Conservation (phyloP, 768 basidiomycete genomes). For the Kwoniella dejecticola region DNA sequence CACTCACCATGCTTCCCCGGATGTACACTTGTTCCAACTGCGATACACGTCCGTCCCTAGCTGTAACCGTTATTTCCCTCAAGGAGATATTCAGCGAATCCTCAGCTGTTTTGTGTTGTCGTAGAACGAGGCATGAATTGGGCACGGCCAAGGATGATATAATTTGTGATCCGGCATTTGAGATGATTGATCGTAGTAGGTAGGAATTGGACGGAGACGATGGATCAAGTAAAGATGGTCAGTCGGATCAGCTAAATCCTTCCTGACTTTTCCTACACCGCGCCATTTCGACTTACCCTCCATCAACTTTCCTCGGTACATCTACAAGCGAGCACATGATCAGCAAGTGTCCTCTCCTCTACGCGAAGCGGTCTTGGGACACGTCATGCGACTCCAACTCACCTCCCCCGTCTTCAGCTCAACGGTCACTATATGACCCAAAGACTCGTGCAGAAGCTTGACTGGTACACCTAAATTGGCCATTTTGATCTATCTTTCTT, state of each 20-base stretch:
- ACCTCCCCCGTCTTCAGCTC: conserved; percentile 94
- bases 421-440: conserved; percentile 96
- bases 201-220: too few relatives aligned
- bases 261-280: too few relatives aligned
- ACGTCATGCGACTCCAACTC: conserved; percentile 20
- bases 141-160: too few relatives aligned
- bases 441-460: conserved; percentile 92
- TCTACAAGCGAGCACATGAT: conserved; percentile 30
- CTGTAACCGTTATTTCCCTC: conserved; percentile 95
- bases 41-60: conserved; percentile 95
- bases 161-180: too few relatives aligned
- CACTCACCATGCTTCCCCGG: conserved; percentile 84
- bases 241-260: too few relatives aligned
- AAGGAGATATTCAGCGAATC: conserved; percentile 97
- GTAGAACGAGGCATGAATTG: too few relatives aligned
- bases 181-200: too few relatives aligned
- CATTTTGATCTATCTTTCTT: conserved; percentile 35
- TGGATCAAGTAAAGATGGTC: background rate
- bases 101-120: conserved; percentile 68
- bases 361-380: background rate
- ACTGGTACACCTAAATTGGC: conserved; percentile 79
- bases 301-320: conserved; percentile 94
- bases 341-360: conserved; percentile 9
- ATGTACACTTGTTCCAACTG: conserved; percentile 99
- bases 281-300: conserved; percentile 92